phyloP scores from a whole-genome alignment of 176 grass and related monocot genomes.

The maize (Zea mays) region Zm-B73-REFERENCE-NAM-5.0 NC_050102.1:154531501-154532000 shows the following conservation, averaged over 20 bases:
- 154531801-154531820: neutral
- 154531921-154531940: neutral
- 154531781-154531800: neutral
- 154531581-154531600: neutral
- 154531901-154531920: neutral
- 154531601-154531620: conserved; percentile 56
- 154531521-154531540: conserved; percentile 67
- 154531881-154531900: neutral
- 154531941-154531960: neutral
- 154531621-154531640: conserved; percentile 66
- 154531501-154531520: conserved; percentile 83
- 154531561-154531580: neutral
- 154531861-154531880: neutral
- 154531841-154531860: neutral
- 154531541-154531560: conserved; percentile 36
- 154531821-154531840: neutral
- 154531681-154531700: conserved; percentile 18
- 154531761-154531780: conserved; percentile 43
- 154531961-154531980: conserved; percentile 28
- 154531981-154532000: neutral
- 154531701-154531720: conserved; percentile 49
- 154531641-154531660: conserved; percentile 8
- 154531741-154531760: conserved; percentile 48
- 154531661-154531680: conserved; percentile 55
- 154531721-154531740: conserved; percentile 43